Evolutionary conservation across 2,329 filamentous ascomycete genomes (phyloP), one percentile per base, ranked within the genome.

Genomic region (Ophiostoma himal-ulmi): DNA sequence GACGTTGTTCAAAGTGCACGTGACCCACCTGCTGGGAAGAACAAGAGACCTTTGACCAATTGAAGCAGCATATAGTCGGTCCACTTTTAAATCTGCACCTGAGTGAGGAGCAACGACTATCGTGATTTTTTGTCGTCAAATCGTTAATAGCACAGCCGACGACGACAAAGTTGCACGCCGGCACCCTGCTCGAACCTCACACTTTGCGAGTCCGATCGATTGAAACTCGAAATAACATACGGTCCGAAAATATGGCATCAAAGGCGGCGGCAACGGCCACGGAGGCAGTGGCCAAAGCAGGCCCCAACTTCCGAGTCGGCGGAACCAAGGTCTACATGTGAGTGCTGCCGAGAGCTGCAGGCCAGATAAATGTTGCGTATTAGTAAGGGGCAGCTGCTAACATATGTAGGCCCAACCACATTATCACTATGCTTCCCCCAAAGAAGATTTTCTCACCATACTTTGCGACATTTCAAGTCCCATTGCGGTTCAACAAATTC

Each of bases 401-500:
- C 30, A 41, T 1, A 1, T 3, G 20, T 77, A 97, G 94, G 72
- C 94, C 94, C 69, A 88, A 90, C 77, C 92, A 96, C 82, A 87
- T 88, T 74, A 83, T 98, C 77, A 89, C 90, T 72, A 87, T 98
- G 76, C 83, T 96, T 76, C 90, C 89, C 75, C 80, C 84, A 75
- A 90, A 89, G 71, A 87, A 88, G 39, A 84, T 86, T 75, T 86
- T 91, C 69, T 89, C 92, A 8, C 88, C 94, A 26, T 90, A 89
- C 79, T 93, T 92, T 79, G 95, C 94, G 73, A 90, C 89, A 76
- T 99, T 99, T 87, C 85, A 90, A 77, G 94, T 97, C 41, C 95
- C 95, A 13, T 86, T 98, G 75, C 89, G 87, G 76, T 93, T 97
- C 84, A 96, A 93, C 84, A 99, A 99, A 82, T 90, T 98, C 80